A percentile compares a stretch with the other conserved stretches of the same genome.
phyloP scores from a whole-genome alignment of 2,329 filamentous ascomycete genomes.

The Massarina eburnea region DNA sequence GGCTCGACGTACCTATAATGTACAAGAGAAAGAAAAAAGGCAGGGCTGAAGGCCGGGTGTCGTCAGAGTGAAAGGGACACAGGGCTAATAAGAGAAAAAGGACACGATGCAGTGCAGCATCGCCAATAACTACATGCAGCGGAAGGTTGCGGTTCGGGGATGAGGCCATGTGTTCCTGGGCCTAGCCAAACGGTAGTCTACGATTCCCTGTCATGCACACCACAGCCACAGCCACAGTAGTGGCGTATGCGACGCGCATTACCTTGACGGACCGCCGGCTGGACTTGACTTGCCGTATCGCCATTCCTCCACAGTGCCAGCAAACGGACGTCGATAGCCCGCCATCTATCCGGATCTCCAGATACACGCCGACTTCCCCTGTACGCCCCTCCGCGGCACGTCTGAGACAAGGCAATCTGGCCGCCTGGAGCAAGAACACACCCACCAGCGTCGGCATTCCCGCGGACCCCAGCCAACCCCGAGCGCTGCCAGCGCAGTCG shows the following conservation, averaged over 20 bases:
- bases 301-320: too few relatives aligned
- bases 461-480: slow-evolving; percentile 24
- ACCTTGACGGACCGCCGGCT: too few relatives aligned
- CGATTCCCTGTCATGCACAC: too few relatives aligned
- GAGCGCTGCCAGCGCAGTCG: slow-evolving; percentile 4
- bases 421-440: slow-evolving; percentile 5
- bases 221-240: too few relatives aligned
- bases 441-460: slow-evolving; percentile 8
- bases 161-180: slow-evolving; percentile 32
- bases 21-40: slow-evolving; percentile 33
- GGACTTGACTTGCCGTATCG: too few relatives aligned
- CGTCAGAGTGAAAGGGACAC: slow-evolving; percentile 9
- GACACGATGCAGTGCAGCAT: slow-evolving; percentile 26
- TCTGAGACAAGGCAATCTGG: slow-evolving; percentile 10
- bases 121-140: slow-evolving; percentile 2
- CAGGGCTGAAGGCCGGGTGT: not conserved
- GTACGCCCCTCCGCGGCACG: too few relatives aligned
- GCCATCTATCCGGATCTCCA: too few relatives aligned
- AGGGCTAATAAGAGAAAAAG: slow-evolving; percentile 24
- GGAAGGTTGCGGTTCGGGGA: slow-evolving; percentile 12
- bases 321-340: too few relatives aligned
- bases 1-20: slow-evolving; percentile 34
- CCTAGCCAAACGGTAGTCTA: too few relatives aligned
- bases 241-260: too few relatives aligned
- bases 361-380: too few relatives aligned